These are phyloP conservation scores for Silene vulgaris DNA, from an alignment of 179 eudicot species.

Conservation along the genomic window DNA sequence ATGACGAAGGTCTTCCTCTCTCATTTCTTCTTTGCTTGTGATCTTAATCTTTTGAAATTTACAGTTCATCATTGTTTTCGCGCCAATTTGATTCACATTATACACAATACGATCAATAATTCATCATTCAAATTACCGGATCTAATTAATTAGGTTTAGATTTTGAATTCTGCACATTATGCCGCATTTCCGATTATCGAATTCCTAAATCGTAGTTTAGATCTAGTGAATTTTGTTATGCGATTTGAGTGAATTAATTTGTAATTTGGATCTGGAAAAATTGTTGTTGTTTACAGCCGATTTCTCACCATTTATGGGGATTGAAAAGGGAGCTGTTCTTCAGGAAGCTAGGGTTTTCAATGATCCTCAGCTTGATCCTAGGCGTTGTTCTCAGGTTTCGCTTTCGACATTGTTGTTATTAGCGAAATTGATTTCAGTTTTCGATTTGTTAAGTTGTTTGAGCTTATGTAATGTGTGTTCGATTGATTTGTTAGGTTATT, in stretches of 20 bases:
- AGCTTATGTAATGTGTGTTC: neutral
- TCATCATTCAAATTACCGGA: neutral
- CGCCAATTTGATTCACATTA: slow-evolving; percentile 1
- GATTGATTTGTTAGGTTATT: slow-evolving; percentile 53
- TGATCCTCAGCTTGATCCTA: slow-evolving; percentile 83
- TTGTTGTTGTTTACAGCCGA: slow-evolving; percentile 43
- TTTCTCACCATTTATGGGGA: slow-evolving; percentile 80
- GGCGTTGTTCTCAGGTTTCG: slow-evolving; percentile 69
- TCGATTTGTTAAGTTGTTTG: neutral
- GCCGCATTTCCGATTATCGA: neutral
- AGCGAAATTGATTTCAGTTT: slow-evolving; percentile 7
- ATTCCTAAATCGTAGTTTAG: slow-evolving; percentile 3
- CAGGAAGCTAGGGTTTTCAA: slow-evolving; percentile 95
- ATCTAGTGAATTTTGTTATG: slow-evolving; percentile 17
- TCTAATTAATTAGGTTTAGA: neutral
- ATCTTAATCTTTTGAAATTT: neutral
- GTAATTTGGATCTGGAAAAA: slow-evolving; percentile 25
- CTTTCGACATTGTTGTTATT: neutral
- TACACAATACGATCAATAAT: neutral
- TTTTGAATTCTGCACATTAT: neutral
- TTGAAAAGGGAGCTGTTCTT: slow-evolving; percentile 91
- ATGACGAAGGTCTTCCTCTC: slow-evolving; percentile 44
- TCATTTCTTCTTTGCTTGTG: neutral
- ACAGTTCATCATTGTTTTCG: neutral
- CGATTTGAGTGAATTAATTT: neutral